Conservation (phyloP, 2,329 filamentous ascomycete species). For the Colletotrichum sp. region DNA sequence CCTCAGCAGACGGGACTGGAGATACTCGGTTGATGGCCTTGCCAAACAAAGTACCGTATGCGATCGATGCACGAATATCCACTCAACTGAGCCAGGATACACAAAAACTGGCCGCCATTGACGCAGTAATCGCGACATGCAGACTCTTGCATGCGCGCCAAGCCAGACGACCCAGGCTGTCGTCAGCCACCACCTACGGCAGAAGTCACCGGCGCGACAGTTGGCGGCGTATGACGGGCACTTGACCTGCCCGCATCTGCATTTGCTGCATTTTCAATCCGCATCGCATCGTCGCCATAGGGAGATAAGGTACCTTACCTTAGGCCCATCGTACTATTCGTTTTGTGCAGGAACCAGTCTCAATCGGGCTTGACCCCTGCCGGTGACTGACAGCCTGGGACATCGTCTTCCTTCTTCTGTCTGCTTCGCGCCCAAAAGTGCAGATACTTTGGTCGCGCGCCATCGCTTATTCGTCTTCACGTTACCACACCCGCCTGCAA, state of each 20-base stretch:
- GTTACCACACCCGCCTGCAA: background rate
- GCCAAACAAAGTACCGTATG: background rate
- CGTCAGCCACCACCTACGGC: slow-evolving; percentile 14
- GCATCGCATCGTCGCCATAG: background rate
- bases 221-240: background rate
- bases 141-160: background rate
- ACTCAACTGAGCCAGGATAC: background rate
- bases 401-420: background rate
- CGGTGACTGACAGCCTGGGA: background rate
- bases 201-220: background rate
- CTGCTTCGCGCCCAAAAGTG: background rate
- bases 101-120: background rate
- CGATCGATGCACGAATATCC: background rate
- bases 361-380: slow-evolving; percentile 13
- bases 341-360: slow-evolving; percentile 16
- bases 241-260: background rate
- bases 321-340: slow-evolving; percentile 14
- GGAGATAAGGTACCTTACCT: slow-evolving; percentile 14
- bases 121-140: background rate
- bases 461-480: background rate
- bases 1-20: background rate
- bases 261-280: background rate
- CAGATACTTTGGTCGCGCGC: background rate
- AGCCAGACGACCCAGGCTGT: background rate
- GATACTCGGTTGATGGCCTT: background rate